Conservation (phyloP, 768 basidiomycete genomes). For the Agaricus bisporus region DNA sequence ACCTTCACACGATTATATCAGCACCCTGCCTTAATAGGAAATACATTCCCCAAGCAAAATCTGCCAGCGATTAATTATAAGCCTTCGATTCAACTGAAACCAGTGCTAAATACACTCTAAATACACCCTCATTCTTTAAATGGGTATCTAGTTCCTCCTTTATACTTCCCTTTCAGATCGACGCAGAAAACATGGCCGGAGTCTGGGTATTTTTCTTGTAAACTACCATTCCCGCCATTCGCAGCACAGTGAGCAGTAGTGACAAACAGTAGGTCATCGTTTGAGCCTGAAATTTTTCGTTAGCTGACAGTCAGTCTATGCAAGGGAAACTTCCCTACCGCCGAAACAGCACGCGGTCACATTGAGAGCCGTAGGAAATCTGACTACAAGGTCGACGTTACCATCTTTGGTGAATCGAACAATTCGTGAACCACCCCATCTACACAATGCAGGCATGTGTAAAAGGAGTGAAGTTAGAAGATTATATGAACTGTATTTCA, state of each 20-base stretch:
- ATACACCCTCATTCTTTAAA: slow-evolving; percentile 24
- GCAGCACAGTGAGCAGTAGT: slow-evolving; percentile 59
- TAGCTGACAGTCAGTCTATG: background rate
- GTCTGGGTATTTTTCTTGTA: slow-evolving; percentile 45
- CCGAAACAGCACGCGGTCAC: slow-evolving; percentile 69
- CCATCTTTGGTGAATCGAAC: slow-evolving; percentile 52
- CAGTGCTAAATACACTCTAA: background rate
- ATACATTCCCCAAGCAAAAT: too few relatives aligned
- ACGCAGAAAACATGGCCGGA: slow-evolving; percentile 52
- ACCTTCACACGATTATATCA: slow-evolving; percentile 4
- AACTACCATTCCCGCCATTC: slow-evolving; percentile 43
- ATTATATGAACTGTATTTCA: background rate
- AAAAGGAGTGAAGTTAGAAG: background rate
- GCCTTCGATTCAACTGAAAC: background rate
- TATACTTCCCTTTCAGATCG: slow-evolving; percentile 38
- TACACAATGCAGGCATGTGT: slow-evolving; percentile 18
- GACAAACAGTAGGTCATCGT: slow-evolving; percentile 59
- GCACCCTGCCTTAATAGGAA: background rate
- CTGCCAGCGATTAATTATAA: too few relatives aligned
- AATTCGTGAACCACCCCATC: slow-evolving; percentile 62
- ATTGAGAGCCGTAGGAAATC: slow-evolving; percentile 56
- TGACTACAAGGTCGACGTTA: slow-evolving; percentile 45
- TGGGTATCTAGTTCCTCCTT: slow-evolving; percentile 28
- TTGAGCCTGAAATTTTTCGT: slow-evolving; percentile 34
- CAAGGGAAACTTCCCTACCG: slow-evolving; percentile 29